Percentiles rank a stretch among this genome's conserved stretches.
These are phyloP conservation scores for Yarrowia deformans DNA, from an alignment of 805 yeast genomes.

Conservation along the genomic window DNA sequence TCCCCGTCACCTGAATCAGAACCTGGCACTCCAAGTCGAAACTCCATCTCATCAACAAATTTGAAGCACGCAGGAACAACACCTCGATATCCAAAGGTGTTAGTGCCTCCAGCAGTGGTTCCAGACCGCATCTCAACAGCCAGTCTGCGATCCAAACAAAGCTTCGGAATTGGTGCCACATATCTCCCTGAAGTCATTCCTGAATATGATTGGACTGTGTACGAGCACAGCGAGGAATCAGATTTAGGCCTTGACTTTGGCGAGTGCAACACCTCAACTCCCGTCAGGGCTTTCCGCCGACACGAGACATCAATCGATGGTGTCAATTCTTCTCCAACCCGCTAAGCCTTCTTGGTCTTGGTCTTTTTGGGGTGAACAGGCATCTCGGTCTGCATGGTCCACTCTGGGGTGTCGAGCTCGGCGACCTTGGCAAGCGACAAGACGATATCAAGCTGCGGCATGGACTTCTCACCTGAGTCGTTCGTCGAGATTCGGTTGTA, in stretches of 20 bases:
- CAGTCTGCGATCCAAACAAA: neutral
- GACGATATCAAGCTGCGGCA: slow-evolving; percentile 23
- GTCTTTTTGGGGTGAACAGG: slow-evolving; percentile 6
- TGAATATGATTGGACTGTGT: slow-evolving; percentile 11
- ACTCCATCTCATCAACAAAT: neutral
- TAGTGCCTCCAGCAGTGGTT: neutral
- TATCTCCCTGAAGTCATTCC: slow-evolving; percentile 14
- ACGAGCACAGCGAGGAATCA: neutral
- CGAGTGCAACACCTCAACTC: slow-evolving; percentile 8
- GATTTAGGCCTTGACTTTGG: slow-evolving; percentile 3
- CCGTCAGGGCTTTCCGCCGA: neutral
- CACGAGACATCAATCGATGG: neutral
- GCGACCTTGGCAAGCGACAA: slow-evolving; percentile 39
- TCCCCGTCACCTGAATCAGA: neutral
- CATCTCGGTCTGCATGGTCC: slow-evolving; percentile 26
- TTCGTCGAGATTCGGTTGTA: slow-evolving; percentile 41
- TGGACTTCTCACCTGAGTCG: neutral
- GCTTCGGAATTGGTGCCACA: neutral
- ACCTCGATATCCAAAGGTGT: slow-evolving; percentile 9
- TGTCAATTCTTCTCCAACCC: neutral
- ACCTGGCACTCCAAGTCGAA: neutral
- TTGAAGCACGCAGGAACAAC: neutral
- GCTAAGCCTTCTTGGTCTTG: slow-evolving; percentile 11
- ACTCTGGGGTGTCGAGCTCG: slow-evolving; percentile 9
- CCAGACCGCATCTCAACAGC: neutral